Evolutionary conservation across 2,329 filamentous ascomycete genomes (phyloP).

Genomic region (Lachnellula occidentalis): DNA sequence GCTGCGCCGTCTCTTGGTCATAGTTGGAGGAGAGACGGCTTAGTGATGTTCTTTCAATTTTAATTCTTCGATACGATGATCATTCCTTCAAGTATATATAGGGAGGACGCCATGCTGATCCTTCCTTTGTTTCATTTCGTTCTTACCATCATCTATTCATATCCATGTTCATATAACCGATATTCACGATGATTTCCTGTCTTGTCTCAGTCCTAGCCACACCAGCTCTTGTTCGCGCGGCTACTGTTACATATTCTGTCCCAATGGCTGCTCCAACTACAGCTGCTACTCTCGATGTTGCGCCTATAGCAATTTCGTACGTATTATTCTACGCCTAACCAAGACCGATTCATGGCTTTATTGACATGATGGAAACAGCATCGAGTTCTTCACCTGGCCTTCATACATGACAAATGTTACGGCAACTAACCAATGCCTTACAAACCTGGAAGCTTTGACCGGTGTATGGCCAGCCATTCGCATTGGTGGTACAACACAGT

Average conservation of each 20-base stretch:
- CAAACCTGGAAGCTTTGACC: constrained; percentile 44
- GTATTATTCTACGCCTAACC: too few relatives aligned
- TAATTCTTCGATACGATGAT: too few relatives aligned
- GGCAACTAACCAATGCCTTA: constrained; percentile 44
- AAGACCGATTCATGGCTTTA: constrained; percentile 15
- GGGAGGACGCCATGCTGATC: too few relatives aligned
- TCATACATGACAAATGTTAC: constrained; percentile 49
- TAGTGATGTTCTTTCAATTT: too few relatives aligned
- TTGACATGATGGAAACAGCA: neutral
- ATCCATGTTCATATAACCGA: too few relatives aligned
- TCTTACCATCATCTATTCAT: too few relatives aligned
- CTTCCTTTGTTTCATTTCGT: too few relatives aligned
- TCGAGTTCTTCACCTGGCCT: constrained; percentile 53
- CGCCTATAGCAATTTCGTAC: constrained; percentile 42
- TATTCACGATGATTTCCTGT: constrained; percentile 5
- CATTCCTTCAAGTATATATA: too few relatives aligned
- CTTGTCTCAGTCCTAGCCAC: constrained; percentile 9
- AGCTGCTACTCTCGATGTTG: constrained; percentile 31
- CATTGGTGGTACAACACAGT: constrained; percentile 54
- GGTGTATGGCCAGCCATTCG: constrained; percentile 47
- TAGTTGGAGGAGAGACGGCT: too few relatives aligned
- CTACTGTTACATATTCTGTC: constrained; percentile 19
- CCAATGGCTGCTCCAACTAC: constrained; percentile 12
- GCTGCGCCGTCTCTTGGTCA: too few relatives aligned
- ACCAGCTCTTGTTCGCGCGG: constrained; percentile 8